These are phyloP conservation scores for Begonia loranthoides DNA, from an alignment of 306 rosid species.

Conservation along the genomic window DNA sequence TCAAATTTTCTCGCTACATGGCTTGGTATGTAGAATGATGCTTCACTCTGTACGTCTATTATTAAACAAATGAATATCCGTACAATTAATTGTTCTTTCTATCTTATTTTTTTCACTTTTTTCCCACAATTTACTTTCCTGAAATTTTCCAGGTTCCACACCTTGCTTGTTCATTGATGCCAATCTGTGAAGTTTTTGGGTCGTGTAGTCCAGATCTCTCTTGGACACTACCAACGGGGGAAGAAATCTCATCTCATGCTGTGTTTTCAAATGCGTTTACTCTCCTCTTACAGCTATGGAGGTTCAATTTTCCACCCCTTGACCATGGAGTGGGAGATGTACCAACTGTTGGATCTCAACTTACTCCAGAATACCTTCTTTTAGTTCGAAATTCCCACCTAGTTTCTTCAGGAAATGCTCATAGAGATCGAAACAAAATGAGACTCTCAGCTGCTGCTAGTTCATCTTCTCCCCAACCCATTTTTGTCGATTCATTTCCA, in stretches of 20 bases:
- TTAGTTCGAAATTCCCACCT: constrained; percentile 71
- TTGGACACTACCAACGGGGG: constrained; percentile 62
- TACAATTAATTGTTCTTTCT: neutral
- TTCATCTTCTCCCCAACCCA: constrained; percentile 58
- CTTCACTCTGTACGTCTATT: neutral
- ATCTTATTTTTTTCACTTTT: constrained; percentile 1
- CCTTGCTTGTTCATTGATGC: constrained; percentile 95
- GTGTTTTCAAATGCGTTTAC: constrained; percentile 92
- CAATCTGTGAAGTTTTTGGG: constrained; percentile 96
- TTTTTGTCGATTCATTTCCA: constrained; percentile 92
- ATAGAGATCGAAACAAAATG: constrained; percentile 49
- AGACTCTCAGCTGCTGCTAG: constrained; percentile 70
- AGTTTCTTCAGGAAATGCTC: constrained; percentile 40
- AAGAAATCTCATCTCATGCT: constrained; percentile 81
- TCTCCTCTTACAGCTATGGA: constrained; percentile 89
- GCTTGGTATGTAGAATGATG: constrained; percentile 56
- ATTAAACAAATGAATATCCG: too few relatives aligned
- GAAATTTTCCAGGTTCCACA: constrained; percentile 65
- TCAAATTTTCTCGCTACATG: constrained; percentile 86
- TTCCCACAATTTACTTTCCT: neutral
- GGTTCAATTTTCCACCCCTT: constrained; percentile 86
- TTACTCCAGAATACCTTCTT: constrained; percentile 89
- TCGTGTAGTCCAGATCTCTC: constrained; percentile 76
- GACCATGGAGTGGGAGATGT: constrained; percentile 90
- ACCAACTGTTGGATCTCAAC: constrained; percentile 86